Base-by-base conservation (phyloP, 179 eudicot species). In the Spinacia oleracea region DNA sequence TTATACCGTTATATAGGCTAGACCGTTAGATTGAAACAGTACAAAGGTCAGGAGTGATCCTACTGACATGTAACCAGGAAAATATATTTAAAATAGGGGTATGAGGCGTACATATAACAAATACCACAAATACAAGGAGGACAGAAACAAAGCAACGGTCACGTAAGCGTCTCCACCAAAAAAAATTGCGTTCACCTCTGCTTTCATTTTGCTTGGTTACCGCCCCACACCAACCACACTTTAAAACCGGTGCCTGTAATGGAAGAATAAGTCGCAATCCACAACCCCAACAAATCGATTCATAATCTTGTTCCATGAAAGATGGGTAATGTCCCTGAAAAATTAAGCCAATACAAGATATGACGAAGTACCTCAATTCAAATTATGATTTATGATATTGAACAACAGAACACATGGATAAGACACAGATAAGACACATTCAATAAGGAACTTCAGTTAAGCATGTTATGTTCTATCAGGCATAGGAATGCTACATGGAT, bases 161-260 rank as follows among this genome's bases (percentile, higher is more conserved):
- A 56, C 94, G 92, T 68, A 89, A 78, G 43, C 87, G 91, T 81
- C 89, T 90, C 96, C 92, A 94, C 79, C 84, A 43, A 73, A 89
- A 87, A 81, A 83, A 80, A 77, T 84, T 85, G 64, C 82, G 74
- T 46, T 90, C 87, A 65, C 25, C 59, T 78, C 81, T 87, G 59
- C 68, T 29, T 63, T 85, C 85, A 76, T 94, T 86, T 76, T 86
- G 92, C 77, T 92, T 90, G 63, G 96, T 96, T 83, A 94, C 86
- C 23, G 99, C 97, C 85, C 98, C 99, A 80, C 99, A 96, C 99
- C 99, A 96, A 46, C 93, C 96, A 74, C 99, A 96, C 85, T 91
- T 96, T 85, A 87, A 96, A 77, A 91, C 75, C 58, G 98, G 91
- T 35, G 92, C 93, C 75, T 89, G 83, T 68, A 97, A 88, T 83